phyloP scores from a whole-genome alignment of 192 early-diverging fungal genomes.

The Thoreauomyces humboldtii region DNA sequence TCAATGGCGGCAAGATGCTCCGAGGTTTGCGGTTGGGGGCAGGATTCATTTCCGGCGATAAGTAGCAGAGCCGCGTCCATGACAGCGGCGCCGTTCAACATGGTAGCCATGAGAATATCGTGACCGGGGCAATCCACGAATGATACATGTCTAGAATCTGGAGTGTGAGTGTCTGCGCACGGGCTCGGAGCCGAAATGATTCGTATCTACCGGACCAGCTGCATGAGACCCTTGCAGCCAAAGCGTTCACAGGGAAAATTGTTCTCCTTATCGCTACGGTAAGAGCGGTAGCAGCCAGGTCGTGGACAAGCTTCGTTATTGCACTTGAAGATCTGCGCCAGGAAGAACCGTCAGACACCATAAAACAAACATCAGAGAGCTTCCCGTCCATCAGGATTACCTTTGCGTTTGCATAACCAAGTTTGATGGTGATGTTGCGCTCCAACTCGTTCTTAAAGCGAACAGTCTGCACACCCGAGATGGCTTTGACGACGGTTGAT shows the following conservation, averaged over 20 bases:
- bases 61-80: constrained; percentile 98
- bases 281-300: constrained; percentile 93
- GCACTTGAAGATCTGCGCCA: constrained; percentile 91
- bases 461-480: constrained; percentile 96
- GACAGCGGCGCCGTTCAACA: constrained; percentile 95
- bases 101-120: constrained; percentile 99
- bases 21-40: constrained; percentile 98
- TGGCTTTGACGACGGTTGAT: constrained; percentile 97
- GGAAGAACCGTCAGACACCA: not conserved
- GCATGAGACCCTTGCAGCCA: constrained; percentile 83
- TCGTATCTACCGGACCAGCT: constrained; percentile 71
- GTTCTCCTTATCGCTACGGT: constrained; percentile 77
- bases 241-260: constrained; percentile 84
- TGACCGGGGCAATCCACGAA: constrained; percentile 99
- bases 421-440: constrained; percentile 99
- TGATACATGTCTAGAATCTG: constrained; percentile 85
- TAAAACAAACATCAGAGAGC: not conserved
- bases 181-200: no score
- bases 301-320: constrained; percentile 87
- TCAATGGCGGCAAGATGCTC: constrained; percentile 99
- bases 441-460: constrained; percentile 98
- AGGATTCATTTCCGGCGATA: constrained; percentile 97
- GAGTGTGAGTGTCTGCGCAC: no score
- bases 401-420: constrained; percentile 99
- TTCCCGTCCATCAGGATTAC: constrained; percentile 32